Conservation (phyloP, 225 moss, liverwort and hornwort genomes). For the Bryoerythrophyllum caledonicum region DNA sequence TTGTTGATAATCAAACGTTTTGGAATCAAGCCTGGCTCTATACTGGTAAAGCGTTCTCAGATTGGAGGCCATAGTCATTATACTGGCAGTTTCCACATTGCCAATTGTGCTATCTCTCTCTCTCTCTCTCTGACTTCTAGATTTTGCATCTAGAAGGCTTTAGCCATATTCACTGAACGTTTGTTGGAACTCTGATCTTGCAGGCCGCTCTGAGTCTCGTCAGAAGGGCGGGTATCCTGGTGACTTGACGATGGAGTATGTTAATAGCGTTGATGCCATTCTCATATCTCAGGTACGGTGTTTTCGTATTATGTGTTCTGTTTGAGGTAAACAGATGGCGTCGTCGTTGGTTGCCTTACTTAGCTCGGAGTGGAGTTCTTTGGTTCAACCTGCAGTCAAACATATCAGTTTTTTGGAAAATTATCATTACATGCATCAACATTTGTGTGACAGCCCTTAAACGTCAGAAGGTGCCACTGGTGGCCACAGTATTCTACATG, state of each 20-base stretch:
- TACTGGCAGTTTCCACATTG: no score
- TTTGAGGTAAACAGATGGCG: neutral
- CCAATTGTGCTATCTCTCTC: no score
- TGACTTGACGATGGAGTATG: conserved; percentile 49
- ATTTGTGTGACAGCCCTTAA: no score
- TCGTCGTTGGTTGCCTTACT: neutral
- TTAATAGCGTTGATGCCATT: conserved; percentile 48
- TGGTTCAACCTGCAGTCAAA: neutral
- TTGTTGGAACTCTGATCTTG: conserved; percentile 10
- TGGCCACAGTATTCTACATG: no score
- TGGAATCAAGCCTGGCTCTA: conserved; percentile 51
- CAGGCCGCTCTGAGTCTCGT: conserved; percentile 49
- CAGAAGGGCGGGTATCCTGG: conserved; percentile 40
- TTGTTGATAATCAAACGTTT: conserved; percentile 44
- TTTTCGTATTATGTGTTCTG: neutral
- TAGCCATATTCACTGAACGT: neutral
- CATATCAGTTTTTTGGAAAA: neutral
- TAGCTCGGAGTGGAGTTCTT: neutral
- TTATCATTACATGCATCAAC: neutral
- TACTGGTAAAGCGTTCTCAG: conserved; percentile 27
- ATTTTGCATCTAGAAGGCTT: no score
- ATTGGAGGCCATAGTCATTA: neutral
- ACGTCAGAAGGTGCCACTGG: no score
- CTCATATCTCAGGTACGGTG: conserved; percentile 44
- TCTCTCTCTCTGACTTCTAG: no score